phyloP scores from a whole-genome alignment of 2,329 filamentous ascomycete genomes.

The Beauveria varroae region DNA sequence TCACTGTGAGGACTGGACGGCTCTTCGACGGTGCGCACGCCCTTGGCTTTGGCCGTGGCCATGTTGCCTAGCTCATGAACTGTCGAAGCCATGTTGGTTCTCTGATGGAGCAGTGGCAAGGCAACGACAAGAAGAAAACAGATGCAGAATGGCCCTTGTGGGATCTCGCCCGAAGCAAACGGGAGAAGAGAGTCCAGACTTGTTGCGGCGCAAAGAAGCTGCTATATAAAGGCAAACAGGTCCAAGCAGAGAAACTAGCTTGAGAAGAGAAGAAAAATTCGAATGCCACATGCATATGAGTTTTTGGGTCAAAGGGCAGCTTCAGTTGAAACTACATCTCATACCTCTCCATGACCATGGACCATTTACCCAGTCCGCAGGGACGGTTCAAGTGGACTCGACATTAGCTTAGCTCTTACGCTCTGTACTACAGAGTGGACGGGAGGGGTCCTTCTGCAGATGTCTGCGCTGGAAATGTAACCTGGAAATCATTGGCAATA shows the following conservation, averaged over 20 bases:
- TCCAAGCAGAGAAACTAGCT: neutral
- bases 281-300: neutral
- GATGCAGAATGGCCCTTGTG: neutral
- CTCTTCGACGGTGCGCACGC: neutral
- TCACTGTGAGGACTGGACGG: constrained; percentile 1
- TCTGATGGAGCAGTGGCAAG: neutral
- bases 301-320: neutral
- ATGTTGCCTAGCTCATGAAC: constrained; percentile 8
- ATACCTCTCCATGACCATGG: neutral
- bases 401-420: neutral
- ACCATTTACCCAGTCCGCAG: neutral
- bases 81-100: neutral
- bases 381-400: neutral
- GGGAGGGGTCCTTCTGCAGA: too few relatives aligned
- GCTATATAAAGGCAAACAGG: neutral
- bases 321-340: neutral
- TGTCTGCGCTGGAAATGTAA: too few relatives aligned
- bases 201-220: neutral
- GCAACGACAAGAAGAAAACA: neutral
- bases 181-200: neutral
- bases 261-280: neutral
- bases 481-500: too few relatives aligned
- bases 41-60: constrained; percentile 3
- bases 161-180: neutral
- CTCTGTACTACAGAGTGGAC: neutral